Base-by-base conservation (phyloP, 257 asterid species). In the Solanum virginianum region DNA sequence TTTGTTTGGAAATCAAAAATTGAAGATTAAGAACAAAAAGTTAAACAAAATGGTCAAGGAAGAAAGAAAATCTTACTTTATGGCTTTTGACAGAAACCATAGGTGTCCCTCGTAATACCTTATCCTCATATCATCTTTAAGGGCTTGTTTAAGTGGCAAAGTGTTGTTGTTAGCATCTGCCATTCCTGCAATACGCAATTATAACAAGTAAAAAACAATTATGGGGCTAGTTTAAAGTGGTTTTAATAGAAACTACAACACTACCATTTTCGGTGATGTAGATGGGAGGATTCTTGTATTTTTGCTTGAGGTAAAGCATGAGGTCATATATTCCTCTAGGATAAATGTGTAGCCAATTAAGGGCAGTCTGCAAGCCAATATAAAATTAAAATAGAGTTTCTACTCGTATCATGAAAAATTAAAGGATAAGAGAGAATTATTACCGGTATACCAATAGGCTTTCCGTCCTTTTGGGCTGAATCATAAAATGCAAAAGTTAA, bases 191-290 rank as follows among this genome's bases (percentile, higher is more conserved):
- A 41, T 11, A 9, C 12, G 15, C 22, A 12, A 2, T 29, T 29
- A 29, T 29, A 29, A 29, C 2, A 2, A 29, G 32, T 29, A 29
- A 29, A 29, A 29, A 29, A 2, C 3, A 29, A 29, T 29, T 29
- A 29, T 29, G 70, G 18, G 18, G 65, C 65, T 57, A 12, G 54
- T 49, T 49, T 16, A 15, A 55, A 69, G 24, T 18, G 7, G 43
- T 39, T 39, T 69, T 39, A 47, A 3, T 47, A 22, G 11, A 47
- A 45, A n/a, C 16, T n/a, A 22, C 22, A 74, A 68, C 10, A 74
- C 5, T 51, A 85, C 89, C 88, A 81, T 87, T 87, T 84, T 85
- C 89, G 0, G 89, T 87, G 77, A 87, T 85, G 80, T 81, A 87
- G 57, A 87, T 41, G 32, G 86, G 86, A 24, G 88, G 89, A 82